Evolutionary conservation across 352 stramenopile genomes (phyloP).

Genomic region (Pythium brachiatum): DNA sequence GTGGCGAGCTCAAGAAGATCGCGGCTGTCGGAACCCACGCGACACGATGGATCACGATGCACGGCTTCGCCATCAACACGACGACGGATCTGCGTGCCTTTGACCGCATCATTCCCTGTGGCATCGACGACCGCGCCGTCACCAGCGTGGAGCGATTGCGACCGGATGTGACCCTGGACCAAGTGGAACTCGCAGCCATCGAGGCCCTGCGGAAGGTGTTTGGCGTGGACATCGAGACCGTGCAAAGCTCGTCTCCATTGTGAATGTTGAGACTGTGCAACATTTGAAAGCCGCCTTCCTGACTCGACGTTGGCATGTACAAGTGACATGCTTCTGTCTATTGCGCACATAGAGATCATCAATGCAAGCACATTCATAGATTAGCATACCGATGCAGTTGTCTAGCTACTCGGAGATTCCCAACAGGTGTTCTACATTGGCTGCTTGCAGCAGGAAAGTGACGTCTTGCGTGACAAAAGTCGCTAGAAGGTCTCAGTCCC

Average conservation of each 20-base stretch:
- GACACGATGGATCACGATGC: conserved; percentile 97
- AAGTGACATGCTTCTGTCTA: too few relatives aligned
- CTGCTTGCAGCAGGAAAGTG: too few relatives aligned
- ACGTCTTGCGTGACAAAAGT: too few relatives aligned
- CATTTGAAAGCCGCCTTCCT: too few relatives aligned
- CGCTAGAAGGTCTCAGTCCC: too few relatives aligned
- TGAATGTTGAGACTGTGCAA: not conserved
- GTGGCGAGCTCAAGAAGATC: conserved; percentile 91
- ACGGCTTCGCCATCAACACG: conserved; percentile 98
- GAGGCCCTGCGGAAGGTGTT: conserved; percentile 71
- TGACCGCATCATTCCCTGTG: conserved; percentile 96
- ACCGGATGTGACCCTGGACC: conserved; percentile 43
- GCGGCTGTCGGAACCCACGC: conserved; percentile 95
- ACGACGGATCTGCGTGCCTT: conserved; percentile 91
- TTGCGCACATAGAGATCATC: too few relatives aligned
- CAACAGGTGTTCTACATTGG: too few relatives aligned
- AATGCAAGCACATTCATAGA: too few relatives aligned
- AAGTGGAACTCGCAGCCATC: conserved; percentile 69
- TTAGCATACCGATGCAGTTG: too few relatives aligned
- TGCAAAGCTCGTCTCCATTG: conserved; percentile 40
- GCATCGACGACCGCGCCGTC: conserved; percentile 90
- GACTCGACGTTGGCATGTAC: too few relatives aligned
- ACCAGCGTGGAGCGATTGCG: conserved; percentile 71
- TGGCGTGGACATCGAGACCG: conserved; percentile 51
- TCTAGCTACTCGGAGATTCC: too few relatives aligned